Evolutionary conservation across 2,329 filamentous ascomycete genomes (phyloP), one percentile per base, ranked within the genome.

Genomic region (Curvularia eragrostidis): DNA sequence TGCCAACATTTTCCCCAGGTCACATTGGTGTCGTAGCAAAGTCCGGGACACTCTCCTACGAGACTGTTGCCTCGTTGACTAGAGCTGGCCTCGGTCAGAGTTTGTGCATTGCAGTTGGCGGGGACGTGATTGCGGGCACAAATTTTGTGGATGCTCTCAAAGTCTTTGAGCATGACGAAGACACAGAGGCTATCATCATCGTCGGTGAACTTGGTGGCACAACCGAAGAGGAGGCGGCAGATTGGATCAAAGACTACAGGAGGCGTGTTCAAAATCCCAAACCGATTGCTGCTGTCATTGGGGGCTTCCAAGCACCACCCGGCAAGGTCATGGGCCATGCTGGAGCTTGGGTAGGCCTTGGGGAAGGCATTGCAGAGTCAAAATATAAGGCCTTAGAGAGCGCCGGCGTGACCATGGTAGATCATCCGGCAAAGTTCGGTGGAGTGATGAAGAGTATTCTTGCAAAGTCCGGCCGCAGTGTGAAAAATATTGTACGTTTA

Each of bases 21-120:
- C 84, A 85, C 55, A 81, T 94, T 21, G 90, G 90, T 2, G 90
- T 94, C 53, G 85, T 91, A 3, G 89, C 89, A n/a, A 93, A 91
- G 72, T 92, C 89, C 0, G 91, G 90, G 1, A 94, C 91, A 0
- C 78, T 94, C 39, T 91, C 89, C 60, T 94, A 93, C 68, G 91
- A 94, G 73, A 87, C 90, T 1, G 90, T 93, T 1, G 90, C 88
- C 0, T 88, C 89, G 1, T 87, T 91, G 23, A 91, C 89, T 6
- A 82, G 87, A 59, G 87, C 85, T n/a, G 90, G 90, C 0, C 78
- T 93, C 0, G 91, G 91, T 0, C 91, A 94, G 74, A 91, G 89
- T 68, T 78, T 93, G 6, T 90, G 89, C 41, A 87, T 93, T 43
- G 90, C 89, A 15, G 89, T 93, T 80, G 91, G 91, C 2, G 91